Evolutionary conservation across 1,139 yeast genomes (phyloP), one percentile per base, ranked within the genome.

Genomic region (Lodderomyces elongisporus): DNA sequence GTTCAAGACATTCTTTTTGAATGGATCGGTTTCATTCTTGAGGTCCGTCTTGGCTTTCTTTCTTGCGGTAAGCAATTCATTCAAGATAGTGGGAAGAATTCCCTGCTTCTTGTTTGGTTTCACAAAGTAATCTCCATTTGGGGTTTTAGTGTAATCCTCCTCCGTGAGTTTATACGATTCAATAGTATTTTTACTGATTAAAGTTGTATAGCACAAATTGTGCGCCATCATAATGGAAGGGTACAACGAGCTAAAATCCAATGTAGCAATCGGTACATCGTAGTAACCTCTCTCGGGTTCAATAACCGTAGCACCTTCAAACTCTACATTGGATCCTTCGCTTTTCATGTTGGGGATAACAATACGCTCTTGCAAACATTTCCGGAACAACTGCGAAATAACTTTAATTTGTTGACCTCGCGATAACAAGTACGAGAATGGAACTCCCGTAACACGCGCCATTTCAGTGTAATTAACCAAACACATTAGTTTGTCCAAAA

Each of bases 221-320:
- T 93, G 99, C 0, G 99, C 98, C 97, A 91, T 91, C 97, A 93
- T 93, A 51, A 93, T 93, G 40, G 96, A 85, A 5, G 99, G 99
- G 58, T 93, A 93, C 70, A 93, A 73, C 30, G 96, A 87, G 45
- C 95, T 88, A 74, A 93, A 93, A 79, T 93, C 99, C 46, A 93
- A 69, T 0, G 99, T 93, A 2, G 98, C 96, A 53, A 93, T 91
- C 0, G 99, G 99, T 7, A 85, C 91, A 58, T 88, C 95, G 50
- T 93, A 93, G 58, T 88, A 93, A 0, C 98, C 98, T 55, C 97
- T 75, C 10, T 70, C 71, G 1, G 99, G 99, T 54, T 93, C 98
- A 57, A 93, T 93, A 46, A 93, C 99, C 0, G 98, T 93, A 3
- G 98, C 99, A 61, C 99, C 99, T 59, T 93, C 98, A 52, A 89